Evolutionary conservation across 345 rosid species (phyloP).

Genomic region (Erodium maritimum): DNA sequence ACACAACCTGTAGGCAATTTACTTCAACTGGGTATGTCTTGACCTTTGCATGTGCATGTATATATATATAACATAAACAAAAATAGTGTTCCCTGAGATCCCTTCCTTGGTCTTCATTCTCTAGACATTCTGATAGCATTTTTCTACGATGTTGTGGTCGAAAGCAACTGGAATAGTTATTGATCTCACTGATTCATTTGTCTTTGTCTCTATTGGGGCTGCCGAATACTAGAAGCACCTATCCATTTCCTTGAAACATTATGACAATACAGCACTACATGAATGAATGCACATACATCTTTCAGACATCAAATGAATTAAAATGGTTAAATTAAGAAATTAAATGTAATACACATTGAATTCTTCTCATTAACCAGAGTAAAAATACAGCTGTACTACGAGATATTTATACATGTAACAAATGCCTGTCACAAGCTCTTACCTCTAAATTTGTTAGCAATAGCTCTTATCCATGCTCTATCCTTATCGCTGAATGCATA

Average conservation of each 20-base stretch:
- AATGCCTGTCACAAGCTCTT: slow-evolving; percentile 17
- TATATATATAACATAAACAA: no score
- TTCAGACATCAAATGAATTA: no score
- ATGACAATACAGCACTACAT: background rate
- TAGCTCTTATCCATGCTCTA: slow-evolving; percentile 73
- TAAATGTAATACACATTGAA: background rate
- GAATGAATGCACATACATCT: background rate
- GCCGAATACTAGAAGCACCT: background rate
- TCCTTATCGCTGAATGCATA: slow-evolving; percentile 74
- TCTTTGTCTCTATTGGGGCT: background rate
- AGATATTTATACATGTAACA: background rate
- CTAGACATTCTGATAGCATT: background rate
- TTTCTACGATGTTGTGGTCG: no score
- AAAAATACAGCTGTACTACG: no score
- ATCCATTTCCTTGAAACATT: background rate
- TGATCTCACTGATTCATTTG: slow-evolving; percentile 44
- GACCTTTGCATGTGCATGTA: no score
- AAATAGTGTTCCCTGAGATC: no score
- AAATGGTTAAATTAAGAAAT: no score
- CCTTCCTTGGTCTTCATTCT: background rate
- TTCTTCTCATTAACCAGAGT: no score
- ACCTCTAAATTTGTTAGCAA: slow-evolving; percentile 60
- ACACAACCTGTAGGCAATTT: no score
- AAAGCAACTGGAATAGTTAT: slow-evolving; percentile 76
- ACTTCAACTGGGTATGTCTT: no score